Evolutionary conservation across 2,329 filamentous ascomycete genomes (phyloP).

Genomic region (Fusarium lateritium): DNA sequence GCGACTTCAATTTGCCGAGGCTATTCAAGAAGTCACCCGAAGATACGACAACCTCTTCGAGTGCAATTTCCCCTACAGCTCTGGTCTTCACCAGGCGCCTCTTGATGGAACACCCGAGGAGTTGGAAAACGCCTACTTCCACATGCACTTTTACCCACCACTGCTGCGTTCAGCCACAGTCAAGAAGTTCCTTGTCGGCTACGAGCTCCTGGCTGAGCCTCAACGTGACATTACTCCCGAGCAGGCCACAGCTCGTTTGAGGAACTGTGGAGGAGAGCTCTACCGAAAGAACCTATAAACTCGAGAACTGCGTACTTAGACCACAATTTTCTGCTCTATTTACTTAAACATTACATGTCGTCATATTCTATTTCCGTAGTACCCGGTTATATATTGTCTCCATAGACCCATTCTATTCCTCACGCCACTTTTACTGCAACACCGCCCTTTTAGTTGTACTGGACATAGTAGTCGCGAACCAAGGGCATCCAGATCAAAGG

Average conservation of each 20-base stretch:
- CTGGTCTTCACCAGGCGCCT: conserved; percentile 96
- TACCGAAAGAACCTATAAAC: conserved; percentile 75
- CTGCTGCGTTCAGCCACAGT: conserved; percentile 93
- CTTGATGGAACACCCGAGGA: conserved; percentile 86
- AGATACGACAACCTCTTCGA: conserved; percentile 98
- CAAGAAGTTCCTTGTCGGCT: conserved; percentile 95
- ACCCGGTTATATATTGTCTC: neutral
- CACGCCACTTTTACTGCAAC: neutral
- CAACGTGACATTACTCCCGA: conserved; percentile 98
- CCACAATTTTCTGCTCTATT: conserved; percentile 23
- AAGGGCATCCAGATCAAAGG: conserved; percentile 73
- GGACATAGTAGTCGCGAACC: conserved; percentile 80
- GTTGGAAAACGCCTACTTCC: conserved; percentile 89
- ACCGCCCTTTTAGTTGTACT: conserved; percentile 51
- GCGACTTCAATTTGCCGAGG: conserved; percentile 81
- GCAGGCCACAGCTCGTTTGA: conserved; percentile 86
- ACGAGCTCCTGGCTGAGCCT: conserved; percentile 97
- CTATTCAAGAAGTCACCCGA: conserved; percentile 88
- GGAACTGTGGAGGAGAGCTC: conserved; percentile 82
- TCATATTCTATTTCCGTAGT: neutral
- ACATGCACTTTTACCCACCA: conserved; percentile 98
- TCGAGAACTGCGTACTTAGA: conserved; percentile 26
- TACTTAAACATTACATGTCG: conserved; percentile 25
- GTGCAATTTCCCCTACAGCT: conserved; percentile 96
- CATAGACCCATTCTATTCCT: neutral